Conservation (phyloP, 257 asterid genomes). For the Plantago major region DNA sequence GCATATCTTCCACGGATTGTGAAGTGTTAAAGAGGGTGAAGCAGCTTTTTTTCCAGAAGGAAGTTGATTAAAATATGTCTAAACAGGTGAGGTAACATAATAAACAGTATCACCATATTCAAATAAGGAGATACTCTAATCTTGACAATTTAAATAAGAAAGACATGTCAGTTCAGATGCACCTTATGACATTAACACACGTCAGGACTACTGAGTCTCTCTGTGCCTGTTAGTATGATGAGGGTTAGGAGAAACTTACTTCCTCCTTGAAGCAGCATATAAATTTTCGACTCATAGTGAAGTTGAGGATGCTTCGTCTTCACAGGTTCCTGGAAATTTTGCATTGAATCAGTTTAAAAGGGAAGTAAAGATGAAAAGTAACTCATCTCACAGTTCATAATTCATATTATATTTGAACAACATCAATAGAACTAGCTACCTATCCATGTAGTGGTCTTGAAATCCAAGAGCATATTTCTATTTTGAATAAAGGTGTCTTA, state of each 20-base stretch:
- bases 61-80: neutral
- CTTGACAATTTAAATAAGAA: neutral
- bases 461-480: neutral
- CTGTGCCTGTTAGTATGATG: conserved; percentile 1
- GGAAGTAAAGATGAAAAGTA: neutral
- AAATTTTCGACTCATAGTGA: conserved; percentile 87
- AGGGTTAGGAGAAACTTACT: conserved; percentile 41
- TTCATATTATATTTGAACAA: neutral
- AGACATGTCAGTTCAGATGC: conserved; percentile 12
- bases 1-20: conserved; percentile 7
- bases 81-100: neutral
- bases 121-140: neutral
- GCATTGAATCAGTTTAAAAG: neutral
- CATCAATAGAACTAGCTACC: neutral
- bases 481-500: neutral
- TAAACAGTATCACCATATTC: neutral
- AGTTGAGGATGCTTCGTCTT: conserved; percentile 96
- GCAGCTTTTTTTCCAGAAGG: neutral
- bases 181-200: neutral
- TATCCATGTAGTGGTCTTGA: neutral
- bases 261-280: conserved; percentile 94
- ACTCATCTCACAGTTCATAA: conserved; percentile 1
- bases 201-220: no score
- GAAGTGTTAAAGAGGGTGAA: neutral
- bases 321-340: conserved; percentile 61